Conservation (phyloP, 768 basidiomycete species). For the Mycena haematopus region DNA sequence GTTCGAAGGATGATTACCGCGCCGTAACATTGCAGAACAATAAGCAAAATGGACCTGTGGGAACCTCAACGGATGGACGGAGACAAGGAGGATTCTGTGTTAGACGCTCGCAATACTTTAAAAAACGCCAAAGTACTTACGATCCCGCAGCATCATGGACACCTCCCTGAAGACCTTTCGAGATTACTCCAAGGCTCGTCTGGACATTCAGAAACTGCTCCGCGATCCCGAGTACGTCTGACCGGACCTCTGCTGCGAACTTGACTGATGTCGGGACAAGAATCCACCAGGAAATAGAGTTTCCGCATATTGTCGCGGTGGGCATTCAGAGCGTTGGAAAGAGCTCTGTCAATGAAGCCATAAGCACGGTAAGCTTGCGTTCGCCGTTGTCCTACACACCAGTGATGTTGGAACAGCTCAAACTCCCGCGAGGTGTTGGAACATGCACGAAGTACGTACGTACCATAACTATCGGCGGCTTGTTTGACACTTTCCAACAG, state of each 20-base stretch:
- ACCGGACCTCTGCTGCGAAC: not conserved
- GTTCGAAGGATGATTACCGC: too few species aligned
- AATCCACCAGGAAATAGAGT: conserved; percentile 14
- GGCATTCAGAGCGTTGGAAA: conserved; percentile 16
- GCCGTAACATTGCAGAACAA: conserved; percentile 1
- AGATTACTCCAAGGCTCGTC: conserved; percentile 18
- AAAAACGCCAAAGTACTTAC: not conserved
- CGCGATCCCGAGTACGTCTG: conserved; percentile 13
- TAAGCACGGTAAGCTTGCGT: conserved; percentile 13
- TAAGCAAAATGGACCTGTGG: too few species aligned
- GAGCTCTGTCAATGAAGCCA: conserved; percentile 15
- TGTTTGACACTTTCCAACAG: conserved; percentile 6
- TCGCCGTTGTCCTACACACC: not conserved
- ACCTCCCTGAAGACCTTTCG: conserved; percentile 9
- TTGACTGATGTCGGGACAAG: conserved; percentile 3
- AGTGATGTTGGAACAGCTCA: not conserved
- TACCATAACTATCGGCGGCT: not conserved
- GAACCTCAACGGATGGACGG: too few species aligned
- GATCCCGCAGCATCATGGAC: conserved; percentile 5
- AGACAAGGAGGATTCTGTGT: not conserved
- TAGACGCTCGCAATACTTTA: not conserved
- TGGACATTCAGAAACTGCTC: conserved; percentile 18
- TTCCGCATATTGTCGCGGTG: conserved; percentile 17
- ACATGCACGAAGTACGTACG: conserved; percentile 16
- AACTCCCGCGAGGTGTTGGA: conserved; percentile 20